Percentiles rank a stretch among this genome's conserved stretches.
phyloP scores from a whole-genome alignment of 2,329 filamentous ascomycete species.

The Fusarium napiforme region DNA sequence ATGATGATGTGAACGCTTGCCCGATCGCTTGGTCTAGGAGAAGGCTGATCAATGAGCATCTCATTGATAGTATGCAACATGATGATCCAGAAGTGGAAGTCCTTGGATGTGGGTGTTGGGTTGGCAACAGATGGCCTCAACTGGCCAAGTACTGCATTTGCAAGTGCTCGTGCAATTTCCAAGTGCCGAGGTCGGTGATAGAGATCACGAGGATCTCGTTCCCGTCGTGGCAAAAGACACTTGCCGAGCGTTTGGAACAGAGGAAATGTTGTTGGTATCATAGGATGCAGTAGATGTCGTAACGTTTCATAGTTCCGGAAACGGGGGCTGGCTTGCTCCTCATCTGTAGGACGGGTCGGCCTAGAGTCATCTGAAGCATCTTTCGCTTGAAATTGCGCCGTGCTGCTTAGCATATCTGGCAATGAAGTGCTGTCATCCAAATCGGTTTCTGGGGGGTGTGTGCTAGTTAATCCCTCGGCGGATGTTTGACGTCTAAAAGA shows the following conservation, averaged over 20 bases:
- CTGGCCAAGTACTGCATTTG: conserved; percentile 75
- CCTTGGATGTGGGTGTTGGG: conserved; percentile 64
- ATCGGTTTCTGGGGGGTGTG: conserved; percentile 39
- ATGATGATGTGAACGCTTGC: conserved; percentile 69
- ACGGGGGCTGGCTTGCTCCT: conserved; percentile 57
- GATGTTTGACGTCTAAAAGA: conserved; percentile 51
- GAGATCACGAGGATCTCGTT: conserved; percentile 65
- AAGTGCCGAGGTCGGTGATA: conserved; percentile 66
- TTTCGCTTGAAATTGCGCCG: conserved; percentile 44
- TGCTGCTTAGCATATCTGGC: conserved; percentile 47
- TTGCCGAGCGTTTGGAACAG: conserved; percentile 90
- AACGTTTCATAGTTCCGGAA: conserved; percentile 82
- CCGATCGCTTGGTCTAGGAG: conserved; percentile 60
- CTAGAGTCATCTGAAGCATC: conserved; percentile 37
- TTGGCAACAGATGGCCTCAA: conserved; percentile 62
- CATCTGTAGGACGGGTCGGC: conserved; percentile 51
- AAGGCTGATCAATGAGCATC: conserved; percentile 75
- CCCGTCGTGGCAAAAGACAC: conserved; percentile 79
- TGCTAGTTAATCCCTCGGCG: conserved; percentile 34
- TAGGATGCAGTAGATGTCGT: conserved; percentile 78
- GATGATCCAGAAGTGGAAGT: conserved; percentile 84
- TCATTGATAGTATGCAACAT: conserved; percentile 82
- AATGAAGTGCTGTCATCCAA: conserved; percentile 46
- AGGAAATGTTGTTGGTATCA: conserved; percentile 82
- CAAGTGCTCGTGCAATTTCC: conserved; percentile 72